Evolutionary conservation across 768 basidiomycete species (phyloP), one percentile per base, ranked within the genome.

Genomic region (Tricholoma hemisulphureum): DNA sequence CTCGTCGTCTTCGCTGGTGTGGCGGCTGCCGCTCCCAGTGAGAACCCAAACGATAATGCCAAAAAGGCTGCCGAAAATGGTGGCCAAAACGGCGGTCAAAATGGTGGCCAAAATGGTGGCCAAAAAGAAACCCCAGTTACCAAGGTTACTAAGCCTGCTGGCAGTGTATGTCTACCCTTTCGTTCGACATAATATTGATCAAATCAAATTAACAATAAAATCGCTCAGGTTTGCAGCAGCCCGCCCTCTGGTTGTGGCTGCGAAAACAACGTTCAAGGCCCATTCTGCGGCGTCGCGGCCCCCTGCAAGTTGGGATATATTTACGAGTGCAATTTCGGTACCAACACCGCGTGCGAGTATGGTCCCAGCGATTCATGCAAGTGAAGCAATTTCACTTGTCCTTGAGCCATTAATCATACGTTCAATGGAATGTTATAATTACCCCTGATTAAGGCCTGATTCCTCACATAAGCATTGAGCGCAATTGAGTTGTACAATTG

Each of bases 251-350:
- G 50, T n/a, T 58, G 61, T 31, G 23, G 20, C 41, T 57, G 61
- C 55, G n/a, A n/a, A n/a, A 57, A 58, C 32, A 24, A 24, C 18
- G 32, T 61, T n/a, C 46, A 48, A 29, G 65, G 65, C 4, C 29
- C 49, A 21, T 64, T 64, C 52, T 67, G 65, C 11, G 65, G 63
- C 24, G 58, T 57, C 26, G 48, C 56, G 61, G 61, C 56, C 59
- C 63, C 20, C 45, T 66, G 65, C 49, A 26, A 50, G 34, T 57
- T 57, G 53, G 63, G 58, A 6, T 57, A 66, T 23, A 63, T 61
- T 14, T 66, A 62, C 39, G 50, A 64, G 51, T 66, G 65, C 55
- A 59, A 52, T 49, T n/a, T 21, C 11, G 50, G 32, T 20, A 55
- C 45, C 51, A 60, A 61, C 16, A 49, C 21, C 6, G 55, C 57